phyloP scores from a whole-genome alignment of 768 basidiomycete species.

The Hericium coralloides region DNA sequence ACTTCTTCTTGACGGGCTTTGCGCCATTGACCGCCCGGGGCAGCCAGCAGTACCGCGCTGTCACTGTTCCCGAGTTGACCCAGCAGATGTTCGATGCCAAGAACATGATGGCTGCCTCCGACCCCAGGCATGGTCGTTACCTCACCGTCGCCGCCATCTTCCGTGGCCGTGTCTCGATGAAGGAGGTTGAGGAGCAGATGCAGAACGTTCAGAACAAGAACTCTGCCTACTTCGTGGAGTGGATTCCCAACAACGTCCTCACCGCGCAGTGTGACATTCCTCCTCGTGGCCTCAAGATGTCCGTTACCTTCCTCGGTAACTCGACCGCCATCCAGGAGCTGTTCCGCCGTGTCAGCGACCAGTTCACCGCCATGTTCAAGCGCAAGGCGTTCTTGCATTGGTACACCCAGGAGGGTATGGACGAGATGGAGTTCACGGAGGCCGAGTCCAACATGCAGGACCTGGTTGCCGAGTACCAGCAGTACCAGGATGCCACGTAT shows the following conservation, averaged over 20 bases:
- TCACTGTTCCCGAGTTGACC: slow-evolving; percentile 95
- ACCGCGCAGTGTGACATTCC: slow-evolving; percentile 98
- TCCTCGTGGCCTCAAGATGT: slow-evolving; percentile 93
- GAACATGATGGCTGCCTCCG: slow-evolving; percentile 99
- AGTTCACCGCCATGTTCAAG: slow-evolving; percentile 99
- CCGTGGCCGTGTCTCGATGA: slow-evolving; percentile 99
- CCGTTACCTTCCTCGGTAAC: slow-evolving; percentile 96
- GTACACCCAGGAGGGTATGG: slow-evolving; percentile 99
- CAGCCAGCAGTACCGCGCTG: slow-evolving; percentile 91
- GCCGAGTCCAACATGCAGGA: slow-evolving; percentile 99
- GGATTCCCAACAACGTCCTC: slow-evolving; percentile 99
- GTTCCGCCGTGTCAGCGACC: slow-evolving; percentile 97
- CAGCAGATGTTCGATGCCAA: slow-evolving; percentile 99
- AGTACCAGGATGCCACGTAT: slow-evolving; percentile 91
- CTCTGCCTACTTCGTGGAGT: slow-evolving; percentile 97
- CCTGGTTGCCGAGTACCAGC: slow-evolving; percentile 95
- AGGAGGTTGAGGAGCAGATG: slow-evolving; percentile 99
- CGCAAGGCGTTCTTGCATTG: slow-evolving; percentile 98
- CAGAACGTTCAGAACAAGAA: slow-evolving; percentile 97
- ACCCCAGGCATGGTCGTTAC: slow-evolving; percentile 95
- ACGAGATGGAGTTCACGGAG: slow-evolving; percentile 98
- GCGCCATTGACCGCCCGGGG: slow-evolving; percentile 92
- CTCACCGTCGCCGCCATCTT: slow-evolving; percentile 95
- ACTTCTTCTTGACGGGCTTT: slow-evolving; percentile 98
- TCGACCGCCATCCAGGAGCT: slow-evolving; percentile 95